phyloP scores from a whole-genome alignment of 805 yeast species.

The Wickerhamiella hasegawae region DNA sequence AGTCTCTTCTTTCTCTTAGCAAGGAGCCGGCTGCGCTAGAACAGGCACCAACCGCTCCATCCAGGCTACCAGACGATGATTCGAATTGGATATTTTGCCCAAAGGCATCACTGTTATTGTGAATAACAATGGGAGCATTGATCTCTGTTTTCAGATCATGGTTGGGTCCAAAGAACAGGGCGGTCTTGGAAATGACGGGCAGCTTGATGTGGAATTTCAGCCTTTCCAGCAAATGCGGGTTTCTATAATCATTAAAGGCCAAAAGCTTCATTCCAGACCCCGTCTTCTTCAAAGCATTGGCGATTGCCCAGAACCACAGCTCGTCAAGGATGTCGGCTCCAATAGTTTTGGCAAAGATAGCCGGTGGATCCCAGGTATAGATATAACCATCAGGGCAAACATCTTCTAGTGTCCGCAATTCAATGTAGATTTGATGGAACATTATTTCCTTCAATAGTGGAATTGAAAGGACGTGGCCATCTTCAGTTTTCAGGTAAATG shows the following conservation, averaged over 20 bases:
- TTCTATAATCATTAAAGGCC: conserved; percentile 12
- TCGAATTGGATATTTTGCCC: conserved; percentile 13
- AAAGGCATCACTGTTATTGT: conserved; percentile 14
- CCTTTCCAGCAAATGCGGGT: conserved; percentile 4
- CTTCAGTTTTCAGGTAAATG: background rate
- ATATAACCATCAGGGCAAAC: conserved; percentile 3
- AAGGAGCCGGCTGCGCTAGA: conserved; percentile 12
- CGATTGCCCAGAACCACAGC: conserved; percentile 9
- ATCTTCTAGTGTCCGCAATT: conserved; percentile 1
- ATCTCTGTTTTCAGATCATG: background rate
- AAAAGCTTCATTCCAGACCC: conserved; percentile 3
- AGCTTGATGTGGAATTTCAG: background rate
- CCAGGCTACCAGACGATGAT: conserved; percentile 9
- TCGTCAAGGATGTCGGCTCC: conserved; percentile 8
- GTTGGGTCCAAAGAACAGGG: conserved; percentile 1
- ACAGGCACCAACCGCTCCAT: conserved; percentile 13
- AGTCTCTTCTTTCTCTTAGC: conserved; percentile 2
- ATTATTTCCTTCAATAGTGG: conserved; percentile 8
- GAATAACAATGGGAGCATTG: conserved; percentile 6
- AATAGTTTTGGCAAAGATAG: conserved; percentile 10
- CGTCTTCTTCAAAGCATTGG: conserved; percentile 1
- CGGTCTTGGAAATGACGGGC: conserved; percentile 1
- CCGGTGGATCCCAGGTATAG: conserved; percentile 16
- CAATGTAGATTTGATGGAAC: conserved; percentile 7
- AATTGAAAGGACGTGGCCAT: conserved; percentile 1